Base-by-base conservation (phyloP, 1,139 yeast genomes). In the Debaryomyces nepalensis region DNA sequence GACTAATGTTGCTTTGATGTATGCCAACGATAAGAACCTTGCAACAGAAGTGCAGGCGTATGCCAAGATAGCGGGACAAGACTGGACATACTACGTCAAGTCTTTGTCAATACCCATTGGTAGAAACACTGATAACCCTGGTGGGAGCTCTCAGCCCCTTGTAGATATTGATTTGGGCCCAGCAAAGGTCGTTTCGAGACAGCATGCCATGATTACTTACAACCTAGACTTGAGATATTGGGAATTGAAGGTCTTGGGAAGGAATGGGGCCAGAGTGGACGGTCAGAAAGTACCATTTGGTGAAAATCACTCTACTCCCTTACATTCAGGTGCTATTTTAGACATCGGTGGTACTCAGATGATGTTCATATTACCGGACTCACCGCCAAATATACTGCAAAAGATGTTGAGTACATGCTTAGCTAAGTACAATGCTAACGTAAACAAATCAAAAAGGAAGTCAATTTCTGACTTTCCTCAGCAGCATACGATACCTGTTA, bases 291-390 rank as follows among this genome's bases (percentile, higher is more conserved):
- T 76, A 12, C 70, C 68, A 52, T 77, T 69, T 46, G 84, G 81
- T 42, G 58, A 66, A 10, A 58, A 73, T 6, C 61, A 68, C 5
- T 71, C 81, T 5, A 75, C 84, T 14, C 76, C 82, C 9, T 74
- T 93, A 47, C 78, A 79, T 41, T 85, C 95, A 2, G 99, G 98
- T 8, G 89, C 95, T 37, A 82, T 93, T 14, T 68, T 93, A 47
- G 99, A 93, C 59, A 83, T 93, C 38, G 98, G 98, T 7, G 98
- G 97, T 3, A 91, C 96, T 10, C 99, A 93, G 66, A 93, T 93
- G 99, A 93, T 93, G 96, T 93, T 93, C 61, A 93, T 93, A 26
- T 70, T 93, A 51, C 99, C 99, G 0, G 98, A 91, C 59, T 82
- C 88, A 5, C 81, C 83, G n/a, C 97, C 97, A 1, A 66, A 66